Evolutionary conservation across 2,329 filamentous ascomycete genomes (phyloP).

Genomic region (Xylariaceae sp.): DNA sequence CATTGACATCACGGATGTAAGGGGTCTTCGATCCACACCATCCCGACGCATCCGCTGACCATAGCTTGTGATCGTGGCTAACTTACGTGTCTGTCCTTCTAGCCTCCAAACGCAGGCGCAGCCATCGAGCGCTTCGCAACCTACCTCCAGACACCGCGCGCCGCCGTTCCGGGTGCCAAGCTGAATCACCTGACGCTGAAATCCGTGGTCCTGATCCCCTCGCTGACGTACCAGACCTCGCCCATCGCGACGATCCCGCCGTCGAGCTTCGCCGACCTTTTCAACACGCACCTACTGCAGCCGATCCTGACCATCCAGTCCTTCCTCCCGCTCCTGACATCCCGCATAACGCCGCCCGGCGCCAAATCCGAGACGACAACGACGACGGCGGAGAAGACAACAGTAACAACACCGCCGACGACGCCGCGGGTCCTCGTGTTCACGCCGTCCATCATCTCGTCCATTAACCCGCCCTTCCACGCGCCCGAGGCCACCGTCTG

Average conservation of each 20-base stretch:
- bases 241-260: slow-evolving; percentile 84
- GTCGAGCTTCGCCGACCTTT: slow-evolving; percentile 82
- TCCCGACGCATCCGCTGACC: neutral
- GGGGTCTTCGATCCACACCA: slow-evolving; percentile 34
- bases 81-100: slow-evolving; percentile 22
- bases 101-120: slow-evolving; percentile 69
- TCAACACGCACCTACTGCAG: slow-evolving; percentile 89
- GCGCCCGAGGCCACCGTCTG: slow-evolving; percentile 85
- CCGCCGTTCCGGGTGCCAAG: slow-evolving; percentile 74
- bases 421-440: slow-evolving; percentile 74
- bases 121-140: slow-evolving; percentile 73
- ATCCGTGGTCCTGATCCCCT: slow-evolving; percentile 82
- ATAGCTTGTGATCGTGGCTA: neutral
- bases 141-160: slow-evolving; percentile 73
- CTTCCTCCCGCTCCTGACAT: slow-evolving; percentile 79
- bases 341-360: slow-evolving; percentile 50
- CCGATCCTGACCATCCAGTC: slow-evolving; percentile 87
- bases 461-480: slow-evolving; percentile 78
- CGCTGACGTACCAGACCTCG: slow-evolving; percentile 76
- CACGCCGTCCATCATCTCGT: slow-evolving; percentile 79
- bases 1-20: slow-evolving; percentile 80
- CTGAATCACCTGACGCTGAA: slow-evolving; percentile 76
- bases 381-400: slow-evolving; percentile 39
- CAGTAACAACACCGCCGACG: slow-evolving; percentile 48
- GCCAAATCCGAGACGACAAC: slow-evolving; percentile 40